Evolutionary conservation across 257 asterid genomes (phyloP).

Genomic region (Ophiorrhiza pumila): DNA sequence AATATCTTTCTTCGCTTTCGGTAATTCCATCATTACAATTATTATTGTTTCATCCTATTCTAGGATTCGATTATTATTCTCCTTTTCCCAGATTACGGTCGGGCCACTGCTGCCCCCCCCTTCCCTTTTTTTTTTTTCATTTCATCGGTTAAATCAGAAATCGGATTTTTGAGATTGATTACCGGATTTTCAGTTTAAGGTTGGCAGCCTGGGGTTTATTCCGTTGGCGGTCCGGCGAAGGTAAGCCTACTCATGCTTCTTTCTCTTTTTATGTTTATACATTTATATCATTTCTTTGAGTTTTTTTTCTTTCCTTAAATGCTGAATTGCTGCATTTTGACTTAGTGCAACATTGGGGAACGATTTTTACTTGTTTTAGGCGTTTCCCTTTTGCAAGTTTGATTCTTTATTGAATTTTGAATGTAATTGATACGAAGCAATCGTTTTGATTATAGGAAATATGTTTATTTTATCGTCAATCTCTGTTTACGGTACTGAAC

Average conservation of each 20-base stretch:
- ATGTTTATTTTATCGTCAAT: background rate
- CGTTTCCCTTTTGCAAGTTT: background rate
- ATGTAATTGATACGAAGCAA: background rate
- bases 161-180: background rate
- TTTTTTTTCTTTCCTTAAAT: background rate
- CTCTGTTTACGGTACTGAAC: too few relatives aligned
- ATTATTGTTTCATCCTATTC: background rate
- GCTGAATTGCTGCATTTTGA: slow-evolving; percentile 3
- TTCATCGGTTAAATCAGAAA: background rate
- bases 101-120: background rate
- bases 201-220: background rate
- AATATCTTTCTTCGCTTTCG: background rate
- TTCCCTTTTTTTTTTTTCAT: background rate
- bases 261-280: too few relatives aligned
- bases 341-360: background rate
- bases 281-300: too few relatives aligned
- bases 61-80: slow-evolving; percentile 10
- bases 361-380: background rate
- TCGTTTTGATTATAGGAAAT: background rate
- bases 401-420: slow-evolving; percentile 1
- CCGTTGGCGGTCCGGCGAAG: too few relatives aligned
- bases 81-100: background rate
- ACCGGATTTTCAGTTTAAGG: background rate
- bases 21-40: slow-evolving; percentile 2
- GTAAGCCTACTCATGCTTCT: too few relatives aligned